Base-by-base conservation (phyloP, 768 basidiomycete species). In the Nidularia pulvinata region DNA sequence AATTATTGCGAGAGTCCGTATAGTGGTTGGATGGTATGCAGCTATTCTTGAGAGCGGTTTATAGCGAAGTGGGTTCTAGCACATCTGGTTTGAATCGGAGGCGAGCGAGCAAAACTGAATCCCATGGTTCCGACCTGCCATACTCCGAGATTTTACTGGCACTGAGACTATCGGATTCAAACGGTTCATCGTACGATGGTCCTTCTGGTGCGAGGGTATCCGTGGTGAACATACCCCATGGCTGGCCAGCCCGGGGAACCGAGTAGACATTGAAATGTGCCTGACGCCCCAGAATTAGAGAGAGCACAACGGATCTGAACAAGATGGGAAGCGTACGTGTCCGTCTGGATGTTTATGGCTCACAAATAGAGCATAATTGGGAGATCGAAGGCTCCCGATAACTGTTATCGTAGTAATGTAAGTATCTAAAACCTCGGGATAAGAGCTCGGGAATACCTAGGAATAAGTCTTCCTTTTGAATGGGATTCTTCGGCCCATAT, bases 221-320 rank as follows among this genome's bases (percentile, higher is more conserved):
- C 48, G 81, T 79, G 2, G 83, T 82, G 65, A 90, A 91, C 13
- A 77, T 77, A 6, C 91, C 91, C 91, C 91, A 94, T 1, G 84
- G 80, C 44, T 83, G 78, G 3, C 85, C 84, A 33, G 62, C 61
- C 53, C 69, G 75, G 2, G 79, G 70, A 1, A 77, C 69, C 3
- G 80, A 69, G 61, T 82, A 86, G 10, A 90, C 85, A 54, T 89
- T 88, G 71, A 93, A 92, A 63, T 86, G 82, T 5, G 76, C 81
- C 77, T 87, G 60, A 19, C 42, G 2, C 48, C 25, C 51, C 46
- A 25, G 1, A 35, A 39, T 36, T 44, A 16, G 30, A n/a, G 36
- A 44, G 46, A 44, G 51, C 19, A 25, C 14, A 45, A 22, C 11
- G 52, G 32, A 53, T 33, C 49, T 7, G 19, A 55, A 57, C 5